Conservation (phyloP, 768 basidiomycete genomes). For the Termitomyces sp. region DNA sequence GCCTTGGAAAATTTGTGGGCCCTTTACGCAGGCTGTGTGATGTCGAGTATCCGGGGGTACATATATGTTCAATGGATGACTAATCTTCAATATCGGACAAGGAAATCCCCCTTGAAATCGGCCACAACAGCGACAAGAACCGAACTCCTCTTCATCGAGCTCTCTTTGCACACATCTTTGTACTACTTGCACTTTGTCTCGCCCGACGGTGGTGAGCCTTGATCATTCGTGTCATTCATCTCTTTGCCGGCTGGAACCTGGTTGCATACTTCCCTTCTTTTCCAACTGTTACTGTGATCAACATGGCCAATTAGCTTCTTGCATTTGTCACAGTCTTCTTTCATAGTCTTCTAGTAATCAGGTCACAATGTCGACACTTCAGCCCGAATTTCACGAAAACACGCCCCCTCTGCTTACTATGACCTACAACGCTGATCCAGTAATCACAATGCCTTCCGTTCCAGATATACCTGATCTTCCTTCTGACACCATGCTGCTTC, state of each 20-base stretch:
- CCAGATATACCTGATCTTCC: neutral
- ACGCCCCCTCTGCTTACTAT: conserved; percentile 17
- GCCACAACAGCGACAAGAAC: conserved; percentile 8
- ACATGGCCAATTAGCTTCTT: conserved; percentile 15
- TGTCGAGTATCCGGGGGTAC: conserved; percentile 9
- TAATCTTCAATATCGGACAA: neutral
- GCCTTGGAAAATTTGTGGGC: neutral
- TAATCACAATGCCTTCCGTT: conserved; percentile 5
- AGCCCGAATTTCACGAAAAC: conserved; percentile 22
- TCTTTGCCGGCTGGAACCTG: conserved; percentile 14
- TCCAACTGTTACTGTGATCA: conserved; percentile 6
- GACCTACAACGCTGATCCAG: conserved; percentile 4
- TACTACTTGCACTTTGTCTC: neutral
- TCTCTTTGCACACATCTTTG: conserved; percentile 1
- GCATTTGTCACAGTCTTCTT: neutral
- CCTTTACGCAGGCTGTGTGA: neutral
- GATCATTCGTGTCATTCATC: conserved; percentile 1
- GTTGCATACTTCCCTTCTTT: conserved; percentile 11
- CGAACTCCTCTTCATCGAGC: neutral
- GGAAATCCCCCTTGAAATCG: conserved; percentile 3
- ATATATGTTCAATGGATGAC: conserved; percentile 5
- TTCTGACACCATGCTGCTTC: conserved; percentile 26
- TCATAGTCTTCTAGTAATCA: conserved; percentile 4
- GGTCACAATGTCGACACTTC: conserved; percentile 16
- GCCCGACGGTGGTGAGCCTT: neutral